Percentiles rank a stretch among this genome's conserved stretches.
phyloP scores from a whole-genome alignment of 2,329 filamentous ascomycete species.

The Mycosphaerella sp. region DNA sequence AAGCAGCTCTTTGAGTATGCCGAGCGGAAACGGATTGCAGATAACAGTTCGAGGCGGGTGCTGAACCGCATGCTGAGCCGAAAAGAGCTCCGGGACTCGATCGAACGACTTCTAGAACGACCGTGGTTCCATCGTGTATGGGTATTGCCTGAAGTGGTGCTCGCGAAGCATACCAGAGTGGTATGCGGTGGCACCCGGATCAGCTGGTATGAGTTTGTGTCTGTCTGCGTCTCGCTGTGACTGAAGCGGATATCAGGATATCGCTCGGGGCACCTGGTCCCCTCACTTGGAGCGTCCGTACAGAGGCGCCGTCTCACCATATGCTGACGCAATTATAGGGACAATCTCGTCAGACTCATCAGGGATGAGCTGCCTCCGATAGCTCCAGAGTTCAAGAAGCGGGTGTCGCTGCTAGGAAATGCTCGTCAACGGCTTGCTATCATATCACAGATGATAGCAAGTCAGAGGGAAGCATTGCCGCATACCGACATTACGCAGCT shows the following conservation, averaged over 20 bases:
- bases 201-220: slow-evolving; percentile 14
- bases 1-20: slow-evolving; percentile 27
- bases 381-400: slow-evolving; percentile 25
- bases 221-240: background rate
- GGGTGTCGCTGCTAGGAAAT: slow-evolving; percentile 27
- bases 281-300: too few relatives aligned
- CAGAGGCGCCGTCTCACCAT: background rate
- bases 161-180: slow-evolving; percentile 22
- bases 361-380: slow-evolving; percentile 19
- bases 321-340: slow-evolving; percentile 9
- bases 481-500: slow-evolving; percentile 30
- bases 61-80: slow-evolving; percentile 21
- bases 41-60: slow-evolving; percentile 14
- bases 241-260: too few relatives aligned
- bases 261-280: too few relatives aligned
- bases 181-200: slow-evolving; percentile 18
- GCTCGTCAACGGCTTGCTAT: slow-evolving; percentile 29
- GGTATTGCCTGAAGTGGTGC: slow-evolving; percentile 27
- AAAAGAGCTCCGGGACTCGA: slow-evolving; percentile 25
- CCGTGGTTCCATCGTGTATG: slow-evolving; percentile 30
- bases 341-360: slow-evolving; percentile 27
- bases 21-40: slow-evolving; percentile 22
- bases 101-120: slow-evolving; percentile 26
- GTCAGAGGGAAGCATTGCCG: slow-evolving; percentile 21
- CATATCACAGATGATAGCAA: slow-evolving; percentile 28